phyloP scores from a whole-genome alignment of 352 stramenopile species.

The Phytophthora sojae region DNA sequence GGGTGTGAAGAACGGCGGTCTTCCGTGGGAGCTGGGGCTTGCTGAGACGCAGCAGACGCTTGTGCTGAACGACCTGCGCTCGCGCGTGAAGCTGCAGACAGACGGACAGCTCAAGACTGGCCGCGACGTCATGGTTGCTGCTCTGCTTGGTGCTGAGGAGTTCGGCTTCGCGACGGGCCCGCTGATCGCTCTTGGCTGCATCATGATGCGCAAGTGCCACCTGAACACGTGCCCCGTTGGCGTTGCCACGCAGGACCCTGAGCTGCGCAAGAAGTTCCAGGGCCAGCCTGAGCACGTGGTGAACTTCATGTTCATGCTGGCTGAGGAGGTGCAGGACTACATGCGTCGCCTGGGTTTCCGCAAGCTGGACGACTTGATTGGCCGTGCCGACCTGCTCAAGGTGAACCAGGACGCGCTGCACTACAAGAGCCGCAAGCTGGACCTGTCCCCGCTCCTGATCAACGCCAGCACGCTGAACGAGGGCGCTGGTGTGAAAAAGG shows the following conservation, averaged over 20 bases:
- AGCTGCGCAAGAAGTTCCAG: slow-evolving; percentile 96
- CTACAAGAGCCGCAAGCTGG: slow-evolving; percentile 85
- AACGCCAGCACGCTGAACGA: slow-evolving; percentile 94
- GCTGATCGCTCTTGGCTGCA: slow-evolving; percentile 96
- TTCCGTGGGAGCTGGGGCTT: slow-evolving; percentile 97
- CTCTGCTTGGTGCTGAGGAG: slow-evolving; percentile 96
- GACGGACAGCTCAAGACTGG: slow-evolving; percentile 96
- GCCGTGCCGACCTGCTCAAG: slow-evolving; percentile 94
- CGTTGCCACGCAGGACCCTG: slow-evolving; percentile 97
- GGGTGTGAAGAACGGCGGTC: slow-evolving; percentile 93
- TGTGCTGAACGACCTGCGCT: slow-evolving; percentile 95
- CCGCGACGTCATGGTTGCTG: slow-evolving; percentile 94
- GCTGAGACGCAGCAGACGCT: slow-evolving; percentile 97
- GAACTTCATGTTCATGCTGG: slow-evolving; percentile 98
- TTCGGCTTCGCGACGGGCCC: slow-evolving; percentile 96
- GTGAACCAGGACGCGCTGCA: slow-evolving; percentile 83
- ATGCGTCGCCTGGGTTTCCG: slow-evolving; percentile 90
- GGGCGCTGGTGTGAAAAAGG: slow-evolving; percentile 82
- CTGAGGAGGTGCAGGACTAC: slow-evolving; percentile 93
- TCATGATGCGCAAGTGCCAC: slow-evolving; percentile 99
- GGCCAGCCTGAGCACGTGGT: slow-evolving; percentile 97
- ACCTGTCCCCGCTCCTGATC: slow-evolving; percentile 94
- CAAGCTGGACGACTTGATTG: slow-evolving; percentile 95
- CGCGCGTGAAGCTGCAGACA: slow-evolving; percentile 94
- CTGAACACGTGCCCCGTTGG: slow-evolving; percentile 98